Conservation (phyloP, 176 grass and related monocot species). For the Leersia perrieri region DNA sequence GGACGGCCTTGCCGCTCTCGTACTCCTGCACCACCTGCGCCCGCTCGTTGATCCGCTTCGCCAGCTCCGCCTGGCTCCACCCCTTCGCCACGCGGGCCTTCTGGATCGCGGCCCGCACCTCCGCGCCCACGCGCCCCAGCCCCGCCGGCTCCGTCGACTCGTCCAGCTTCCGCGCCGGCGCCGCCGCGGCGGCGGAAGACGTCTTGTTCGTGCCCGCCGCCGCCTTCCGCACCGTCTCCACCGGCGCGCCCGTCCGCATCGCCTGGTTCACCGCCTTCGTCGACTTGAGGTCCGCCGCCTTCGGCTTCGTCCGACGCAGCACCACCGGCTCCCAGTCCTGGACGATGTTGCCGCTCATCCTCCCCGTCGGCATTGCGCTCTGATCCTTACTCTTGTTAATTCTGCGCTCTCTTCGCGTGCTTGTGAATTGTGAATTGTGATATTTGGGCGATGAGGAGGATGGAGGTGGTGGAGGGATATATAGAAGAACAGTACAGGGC, state of each 20-base stretch:
- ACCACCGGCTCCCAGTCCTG: conserved; percentile 98
- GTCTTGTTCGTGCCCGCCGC: conserved; percentile 66
- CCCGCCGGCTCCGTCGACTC: conserved; percentile 68
- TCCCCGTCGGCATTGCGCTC: conserved; percentile 39
- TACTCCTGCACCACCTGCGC: conserved; percentile 89
- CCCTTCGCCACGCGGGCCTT: conserved; percentile 72
- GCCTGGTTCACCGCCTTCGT: conserved; percentile 77
- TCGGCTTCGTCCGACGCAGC: conserved; percentile 52
- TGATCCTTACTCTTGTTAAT: too few species aligned
- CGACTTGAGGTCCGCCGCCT: conserved; percentile 59
- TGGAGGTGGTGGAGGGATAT: neutral
- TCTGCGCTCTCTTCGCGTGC: neutral
- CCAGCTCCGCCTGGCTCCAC: conserved; percentile 90
- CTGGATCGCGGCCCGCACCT: conserved; percentile 68
- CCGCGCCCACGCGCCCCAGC: conserved; percentile 52
- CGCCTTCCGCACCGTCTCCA: conserved; percentile 69
- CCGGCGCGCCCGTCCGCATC: conserved; percentile 52
- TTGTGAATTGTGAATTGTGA: too few species aligned
- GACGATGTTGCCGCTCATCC: conserved; percentile 51
- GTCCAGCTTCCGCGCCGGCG: conserved; percentile 67
- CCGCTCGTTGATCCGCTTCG: conserved; percentile 77
- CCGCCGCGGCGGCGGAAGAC: neutral
- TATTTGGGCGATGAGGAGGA: neutral
- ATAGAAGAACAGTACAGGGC: neutral
- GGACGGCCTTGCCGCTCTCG: conserved; percentile 74